phyloP scores from a whole-genome alignment of 805 yeast species.

The Alloascoidea hylecoeti region DNA sequence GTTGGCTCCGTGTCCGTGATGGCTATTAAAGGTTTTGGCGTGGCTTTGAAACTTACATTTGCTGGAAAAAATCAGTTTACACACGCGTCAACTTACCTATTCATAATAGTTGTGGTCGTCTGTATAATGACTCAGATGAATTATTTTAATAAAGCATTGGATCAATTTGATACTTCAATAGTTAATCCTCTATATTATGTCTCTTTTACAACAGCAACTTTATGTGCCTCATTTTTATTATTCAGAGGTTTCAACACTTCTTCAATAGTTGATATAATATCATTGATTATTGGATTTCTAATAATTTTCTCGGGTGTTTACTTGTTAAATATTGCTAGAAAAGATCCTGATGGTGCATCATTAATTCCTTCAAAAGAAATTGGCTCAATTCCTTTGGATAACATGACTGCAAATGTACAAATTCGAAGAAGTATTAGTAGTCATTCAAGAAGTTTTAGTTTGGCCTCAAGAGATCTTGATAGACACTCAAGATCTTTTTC shows the following conservation, averaged over 20 bases:
- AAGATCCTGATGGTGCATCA: slow-evolving; percentile 16
- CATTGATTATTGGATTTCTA: slow-evolving; percentile 72
- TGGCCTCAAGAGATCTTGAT: slow-evolving; percentile 1
- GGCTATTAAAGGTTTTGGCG: slow-evolving; percentile 88
- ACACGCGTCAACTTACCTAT: slow-evolving; percentile 72
- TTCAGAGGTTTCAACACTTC: slow-evolving; percentile 83
- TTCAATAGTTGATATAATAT: slow-evolving; percentile 63
- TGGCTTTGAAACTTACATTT: slow-evolving; percentile 74
- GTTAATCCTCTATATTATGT: slow-evolving; percentile 88
- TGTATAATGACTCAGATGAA: slow-evolving; percentile 89
- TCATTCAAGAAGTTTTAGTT: slow-evolving; percentile 23
- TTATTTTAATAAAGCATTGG: slow-evolving; percentile 85
- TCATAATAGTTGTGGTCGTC: slow-evolving; percentile 60
- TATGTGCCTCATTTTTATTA: slow-evolving; percentile 72
- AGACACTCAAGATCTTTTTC: no score
- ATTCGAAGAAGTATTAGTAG: slow-evolving; percentile 66
- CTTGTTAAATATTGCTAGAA: slow-evolving; percentile 64
- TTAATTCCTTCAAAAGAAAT: slow-evolving; percentile 30
- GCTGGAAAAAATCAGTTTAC: slow-evolving; percentile 81
- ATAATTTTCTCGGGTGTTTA: slow-evolving; percentile 84
- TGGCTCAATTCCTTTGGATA: slow-evolving; percentile 70
- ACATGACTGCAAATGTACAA: slow-evolving; percentile 66
- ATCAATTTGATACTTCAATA: slow-evolving; percentile 84
- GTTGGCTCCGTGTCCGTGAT: slow-evolving; percentile 88
- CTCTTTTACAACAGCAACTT: slow-evolving; percentile 79